phyloP scores from a whole-genome alignment of 495 filamentous ascomycete genomes.

The Cercophora newfieldiana region DNA sequence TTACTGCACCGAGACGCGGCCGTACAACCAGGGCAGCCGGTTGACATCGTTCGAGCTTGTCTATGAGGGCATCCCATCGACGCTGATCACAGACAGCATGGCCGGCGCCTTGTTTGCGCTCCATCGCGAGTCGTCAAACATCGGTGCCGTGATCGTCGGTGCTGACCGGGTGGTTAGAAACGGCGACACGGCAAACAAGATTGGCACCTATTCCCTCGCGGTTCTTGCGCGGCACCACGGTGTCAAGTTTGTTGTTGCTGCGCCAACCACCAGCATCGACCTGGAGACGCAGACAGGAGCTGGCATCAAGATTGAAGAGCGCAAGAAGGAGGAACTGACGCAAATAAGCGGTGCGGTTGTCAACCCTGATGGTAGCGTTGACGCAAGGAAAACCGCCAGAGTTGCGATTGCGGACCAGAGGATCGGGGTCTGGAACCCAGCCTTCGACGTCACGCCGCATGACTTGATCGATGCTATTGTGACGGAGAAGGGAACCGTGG shows the following conservation, averaged over 20 bases:
- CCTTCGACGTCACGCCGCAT: slow-evolving; percentile 90
- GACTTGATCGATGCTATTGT: slow-evolving; percentile 89
- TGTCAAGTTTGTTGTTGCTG: slow-evolving; percentile 92
- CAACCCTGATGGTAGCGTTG: slow-evolving; percentile 47
- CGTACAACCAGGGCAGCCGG: slow-evolving; percentile 96
- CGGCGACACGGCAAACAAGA: slow-evolving; percentile 98
- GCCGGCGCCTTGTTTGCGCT: slow-evolving; percentile 73
- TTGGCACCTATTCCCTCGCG: slow-evolving; percentile 91
- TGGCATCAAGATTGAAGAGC: slow-evolving; percentile 86
- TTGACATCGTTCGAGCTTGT: slow-evolving; percentile 95
- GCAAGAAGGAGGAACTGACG: slow-evolving; percentile 74
- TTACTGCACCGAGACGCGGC: slow-evolving; percentile 95
- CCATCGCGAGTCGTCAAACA: slow-evolving; percentile 55
- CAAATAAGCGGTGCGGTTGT: slow-evolving; percentile 73
- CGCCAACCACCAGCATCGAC: slow-evolving; percentile 92
- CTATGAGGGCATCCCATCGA: slow-evolving; percentile 89
- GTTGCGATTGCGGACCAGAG: slow-evolving; percentile 78
- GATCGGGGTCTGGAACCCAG: slow-evolving; percentile 91
- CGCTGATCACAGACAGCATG: slow-evolving; percentile 96
- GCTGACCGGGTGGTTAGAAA: slow-evolving; percentile 95
- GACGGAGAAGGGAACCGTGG: slow-evolving; percentile 85
- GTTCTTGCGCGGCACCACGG: slow-evolving; percentile 83
- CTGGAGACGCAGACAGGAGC: slow-evolving; percentile 70
- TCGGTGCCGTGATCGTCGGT: slow-evolving; percentile 87
- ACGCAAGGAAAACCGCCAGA: slow-evolving; percentile 57